Evolutionary conservation across 768 basidiomycete genomes (phyloP).

Genomic region (Leucocoprinus birnbaumii): DNA sequence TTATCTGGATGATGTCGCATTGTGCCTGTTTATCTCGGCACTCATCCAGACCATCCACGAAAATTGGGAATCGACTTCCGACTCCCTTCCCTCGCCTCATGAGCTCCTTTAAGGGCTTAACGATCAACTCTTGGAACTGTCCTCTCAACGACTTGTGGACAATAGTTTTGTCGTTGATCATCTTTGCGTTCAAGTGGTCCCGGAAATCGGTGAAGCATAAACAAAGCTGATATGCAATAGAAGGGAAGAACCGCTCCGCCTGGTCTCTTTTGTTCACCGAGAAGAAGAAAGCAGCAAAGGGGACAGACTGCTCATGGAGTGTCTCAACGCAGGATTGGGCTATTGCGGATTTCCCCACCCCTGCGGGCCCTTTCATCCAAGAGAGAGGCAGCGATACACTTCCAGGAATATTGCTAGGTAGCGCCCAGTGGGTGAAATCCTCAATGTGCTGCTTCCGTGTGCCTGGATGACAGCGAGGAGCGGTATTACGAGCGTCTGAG

Average conservation of each 20-base stretch:
- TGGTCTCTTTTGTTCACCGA: background rate
- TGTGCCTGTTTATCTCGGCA: background rate
- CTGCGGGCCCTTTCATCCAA: conserved; percentile 1
- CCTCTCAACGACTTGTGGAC: background rate
- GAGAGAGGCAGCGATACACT: background rate
- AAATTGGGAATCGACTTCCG: too few species aligned
- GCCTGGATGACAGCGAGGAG: conserved; percentile 1
- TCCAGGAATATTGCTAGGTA: background rate
- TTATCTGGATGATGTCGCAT: background rate
- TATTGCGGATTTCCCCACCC: background rate
- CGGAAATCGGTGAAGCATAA: background rate
- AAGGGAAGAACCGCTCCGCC: background rate
- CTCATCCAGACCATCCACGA: background rate
- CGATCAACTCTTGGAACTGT: background rate
- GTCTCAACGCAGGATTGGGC: conserved; percentile 1
- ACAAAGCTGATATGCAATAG: conserved; percentile 3
- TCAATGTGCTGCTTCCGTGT: background rate
- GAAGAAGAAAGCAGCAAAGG: conserved; percentile 1
- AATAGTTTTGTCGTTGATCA: background rate
- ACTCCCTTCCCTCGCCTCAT: too few species aligned
- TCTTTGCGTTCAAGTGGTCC: background rate
- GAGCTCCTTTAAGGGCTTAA: background rate
- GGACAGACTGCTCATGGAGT: background rate
- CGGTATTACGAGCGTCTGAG: background rate
- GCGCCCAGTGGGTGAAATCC: background rate